phyloP scores from a whole-genome alignment of 306 rosid species.

The Vigna hirtella region DNA sequence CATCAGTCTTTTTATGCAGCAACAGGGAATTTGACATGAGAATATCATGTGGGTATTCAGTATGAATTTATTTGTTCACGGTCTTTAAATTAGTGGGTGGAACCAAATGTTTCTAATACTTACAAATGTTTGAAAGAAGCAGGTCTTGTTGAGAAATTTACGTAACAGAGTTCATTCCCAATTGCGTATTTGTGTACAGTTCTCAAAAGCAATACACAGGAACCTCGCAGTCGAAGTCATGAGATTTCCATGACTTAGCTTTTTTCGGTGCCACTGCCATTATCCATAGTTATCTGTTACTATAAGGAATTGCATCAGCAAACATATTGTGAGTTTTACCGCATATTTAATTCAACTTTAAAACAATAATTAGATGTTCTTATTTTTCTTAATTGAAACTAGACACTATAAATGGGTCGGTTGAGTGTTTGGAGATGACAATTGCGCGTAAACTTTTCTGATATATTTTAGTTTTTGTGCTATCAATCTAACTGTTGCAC shows the following conservation, averaged over 20 bases:
- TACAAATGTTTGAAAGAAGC: neutral
- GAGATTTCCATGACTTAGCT: neutral
- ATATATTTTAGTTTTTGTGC: neutral
- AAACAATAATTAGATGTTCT: neutral
- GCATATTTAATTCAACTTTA: neutral
- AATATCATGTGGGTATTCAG: too few relatives aligned
- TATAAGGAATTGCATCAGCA: neutral
- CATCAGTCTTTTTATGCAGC: neutral
- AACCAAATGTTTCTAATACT: neutral
- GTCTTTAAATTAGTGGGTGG: too few relatives aligned
- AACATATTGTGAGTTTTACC: neutral
- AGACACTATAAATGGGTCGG: neutral
- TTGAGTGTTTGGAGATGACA: neutral
- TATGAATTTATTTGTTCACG: too few relatives aligned
- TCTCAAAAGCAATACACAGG: neutral
- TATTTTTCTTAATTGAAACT: neutral
- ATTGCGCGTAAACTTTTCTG: neutral
- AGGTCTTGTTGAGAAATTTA: neutral
- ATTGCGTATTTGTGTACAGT: neutral
- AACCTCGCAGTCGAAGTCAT: neutral
- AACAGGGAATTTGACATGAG: too few relatives aligned
- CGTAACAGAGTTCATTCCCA: neutral
- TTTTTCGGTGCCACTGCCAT: slow-evolving; percentile 29
- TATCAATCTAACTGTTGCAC: neutral
- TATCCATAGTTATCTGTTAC: slow-evolving; percentile 17